Evolutionary conservation across 192 early-diverging fungal genomes (phyloP).

Genomic region (Coemansia sp.): DNA sequence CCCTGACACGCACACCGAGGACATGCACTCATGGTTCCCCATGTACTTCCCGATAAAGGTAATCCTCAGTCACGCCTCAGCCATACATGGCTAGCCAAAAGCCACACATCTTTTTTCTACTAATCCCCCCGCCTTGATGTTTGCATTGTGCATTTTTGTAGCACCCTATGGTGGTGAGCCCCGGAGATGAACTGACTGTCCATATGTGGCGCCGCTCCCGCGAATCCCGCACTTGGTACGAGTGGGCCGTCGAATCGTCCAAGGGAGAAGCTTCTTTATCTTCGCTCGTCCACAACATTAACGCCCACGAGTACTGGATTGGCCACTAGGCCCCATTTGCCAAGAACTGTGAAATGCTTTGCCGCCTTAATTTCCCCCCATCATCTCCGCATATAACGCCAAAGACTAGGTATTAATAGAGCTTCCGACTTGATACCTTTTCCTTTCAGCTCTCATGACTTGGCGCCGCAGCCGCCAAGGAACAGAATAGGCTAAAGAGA

Average conservation of each 20-base stretch:
- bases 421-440: not conserved
- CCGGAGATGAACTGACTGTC: constrained; percentile 59
- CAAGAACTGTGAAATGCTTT: not conserved
- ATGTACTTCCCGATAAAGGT: constrained; percentile 90
- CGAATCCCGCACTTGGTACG: constrained; percentile 91
- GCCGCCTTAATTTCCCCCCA: not conserved
- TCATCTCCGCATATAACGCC: constrained; percentile 1
- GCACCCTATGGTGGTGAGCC: constrained; percentile 69
- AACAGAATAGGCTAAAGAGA: not conserved
- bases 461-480: not conserved
- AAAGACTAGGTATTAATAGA: not conserved
- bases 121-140: not conserved
- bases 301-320: constrained; percentile 38
- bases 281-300: constrained; percentile 40
- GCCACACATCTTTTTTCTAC: not conserved
- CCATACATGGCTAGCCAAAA: not conserved
- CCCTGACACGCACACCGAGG: constrained; percentile 82
- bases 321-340: constrained; percentile 17
- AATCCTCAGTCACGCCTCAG: constrained; percentile 3
- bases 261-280: not conserved
- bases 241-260: constrained; percentile 70
- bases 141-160: constrained; percentile 21
- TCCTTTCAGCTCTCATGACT: not conserved
- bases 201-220: constrained; percentile 86
- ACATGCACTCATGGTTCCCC: constrained; percentile 99